A percentile compares a stretch with the other conserved stretches of the same genome.
These are phyloP conservation scores for Phyllosticta capitalensis DNA, from an alignment of 2,329 filamentous ascomycete species.

Conservation along the genomic window DNA sequence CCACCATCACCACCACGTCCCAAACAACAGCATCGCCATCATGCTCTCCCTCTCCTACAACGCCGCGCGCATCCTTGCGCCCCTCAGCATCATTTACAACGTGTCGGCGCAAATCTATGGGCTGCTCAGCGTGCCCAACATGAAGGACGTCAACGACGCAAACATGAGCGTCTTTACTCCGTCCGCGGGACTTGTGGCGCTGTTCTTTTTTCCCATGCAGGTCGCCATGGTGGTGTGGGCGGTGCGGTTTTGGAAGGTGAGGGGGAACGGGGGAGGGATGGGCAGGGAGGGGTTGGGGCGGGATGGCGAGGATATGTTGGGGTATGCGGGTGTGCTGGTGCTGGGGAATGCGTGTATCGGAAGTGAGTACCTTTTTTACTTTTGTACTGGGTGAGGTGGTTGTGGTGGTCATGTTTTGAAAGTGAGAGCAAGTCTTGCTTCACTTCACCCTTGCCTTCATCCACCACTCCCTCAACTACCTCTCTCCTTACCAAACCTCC, in stretches of 20 bases:
- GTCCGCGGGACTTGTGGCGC: constrained; percentile 49
- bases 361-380: constrained; percentile 28
- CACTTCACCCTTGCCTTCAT: neutral
- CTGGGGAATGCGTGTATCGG: constrained; percentile 52
- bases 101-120: constrained; percentile 52
- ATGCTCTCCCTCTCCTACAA: constrained; percentile 29
- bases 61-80: constrained; percentile 46
- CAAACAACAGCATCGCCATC: constrained; percentile 38
- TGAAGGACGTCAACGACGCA: constrained; percentile 49
- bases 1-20: neutral
- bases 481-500: neutral
- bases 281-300: no score
- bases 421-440: neutral
- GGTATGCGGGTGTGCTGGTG: constrained; percentile 46
- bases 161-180: constrained; percentile 52
- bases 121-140: constrained; percentile 46
- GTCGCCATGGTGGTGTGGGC: constrained; percentile 50
- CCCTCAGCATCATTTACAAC: constrained; percentile 46
- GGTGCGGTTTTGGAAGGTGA: constrained; percentile 44
- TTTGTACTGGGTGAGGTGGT: neutral
- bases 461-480: neutral
- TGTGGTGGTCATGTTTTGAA: neutral
- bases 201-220: constrained; percentile 54
- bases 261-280: constrained; percentile 27
- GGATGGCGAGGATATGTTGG: constrained; percentile 42